Conservation (phyloP, 1,139 yeast species). For the Blastobotrys arbuscula region DNA sequence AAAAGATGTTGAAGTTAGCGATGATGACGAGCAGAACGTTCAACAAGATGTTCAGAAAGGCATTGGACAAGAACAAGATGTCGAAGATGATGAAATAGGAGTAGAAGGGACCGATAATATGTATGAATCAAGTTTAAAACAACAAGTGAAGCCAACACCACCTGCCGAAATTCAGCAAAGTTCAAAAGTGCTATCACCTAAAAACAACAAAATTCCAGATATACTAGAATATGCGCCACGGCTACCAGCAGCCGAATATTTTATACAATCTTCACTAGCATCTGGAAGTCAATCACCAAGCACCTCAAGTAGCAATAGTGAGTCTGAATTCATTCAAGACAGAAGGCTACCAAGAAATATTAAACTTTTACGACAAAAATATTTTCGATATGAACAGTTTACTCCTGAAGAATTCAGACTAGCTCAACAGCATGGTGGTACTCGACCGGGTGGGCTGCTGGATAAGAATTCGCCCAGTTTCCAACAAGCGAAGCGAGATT, state of each 20-base stretch:
- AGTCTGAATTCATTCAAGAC: no score
- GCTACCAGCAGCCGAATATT: no score
- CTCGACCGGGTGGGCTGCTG: neutral
- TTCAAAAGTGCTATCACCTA: no score
- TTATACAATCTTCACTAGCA: no score
- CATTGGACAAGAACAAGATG: neutral
- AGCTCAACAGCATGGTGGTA: neutral
- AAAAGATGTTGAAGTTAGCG: neutral
- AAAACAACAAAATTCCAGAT: no score
- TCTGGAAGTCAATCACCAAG: no score
- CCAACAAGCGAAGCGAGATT: neutral
- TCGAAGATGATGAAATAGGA: neutral
- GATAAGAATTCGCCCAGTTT: neutral
- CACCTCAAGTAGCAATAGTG: no score
- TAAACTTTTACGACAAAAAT: neutral
- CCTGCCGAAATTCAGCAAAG: no score
- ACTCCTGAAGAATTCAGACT: neutral
- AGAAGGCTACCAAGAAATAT: no score
- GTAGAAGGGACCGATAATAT: neutral
- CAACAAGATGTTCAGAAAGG: neutral
- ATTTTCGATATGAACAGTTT: neutral
- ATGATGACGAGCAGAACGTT: neutral
- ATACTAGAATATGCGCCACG: no score
- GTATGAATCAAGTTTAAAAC: no score
- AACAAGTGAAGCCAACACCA: no score